These are phyloP conservation scores for Hippophae gyantsensis DNA, from an alignment of 306 rosid genomes.

Conservation along the genomic window DNA sequence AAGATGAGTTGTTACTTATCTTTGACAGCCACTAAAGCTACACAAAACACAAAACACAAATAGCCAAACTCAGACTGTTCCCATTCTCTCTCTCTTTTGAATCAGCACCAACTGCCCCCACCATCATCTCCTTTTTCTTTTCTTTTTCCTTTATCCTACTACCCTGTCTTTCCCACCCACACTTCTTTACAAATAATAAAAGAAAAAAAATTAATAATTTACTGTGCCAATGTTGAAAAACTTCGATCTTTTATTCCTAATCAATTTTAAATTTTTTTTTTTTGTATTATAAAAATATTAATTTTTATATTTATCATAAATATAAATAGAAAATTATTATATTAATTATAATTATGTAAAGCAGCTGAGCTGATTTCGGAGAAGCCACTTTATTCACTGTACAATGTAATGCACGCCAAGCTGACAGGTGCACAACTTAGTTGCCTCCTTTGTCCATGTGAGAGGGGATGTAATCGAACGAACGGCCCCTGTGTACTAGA, in stretches of 20 bases:
- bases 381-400: background rate
- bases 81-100: slow-evolving; percentile 44
- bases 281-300: no score
- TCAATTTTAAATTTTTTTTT: no score
- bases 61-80: slow-evolving; percentile 65
- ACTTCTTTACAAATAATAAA: background rate
- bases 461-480: background rate
- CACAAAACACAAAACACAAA: slow-evolving; percentile 36
- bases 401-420: slow-evolving; percentile 40
- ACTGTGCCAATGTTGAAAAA: no score
- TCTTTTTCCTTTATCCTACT: background rate
- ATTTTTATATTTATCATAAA: background rate
- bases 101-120: slow-evolving; percentile 54
- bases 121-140: slow-evolving; percentile 21
- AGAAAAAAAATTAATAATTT: no score
- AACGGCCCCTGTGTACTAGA: slow-evolving; percentile 15
- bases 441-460: slow-evolving; percentile 25
- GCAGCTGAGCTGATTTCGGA: no score
- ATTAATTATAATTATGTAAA: slow-evolving; percentile 11
- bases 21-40: slow-evolving; percentile 68
- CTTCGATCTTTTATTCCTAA: no score
- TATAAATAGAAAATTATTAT: background rate
- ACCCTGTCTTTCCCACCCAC: background rate
- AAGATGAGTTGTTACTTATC: slow-evolving; percentile 62
- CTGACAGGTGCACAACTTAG: slow-evolving; percentile 44